Conservation (phyloP, 2,329 filamentous ascomycete species). For the Herpotrichia juniperi region DNA sequence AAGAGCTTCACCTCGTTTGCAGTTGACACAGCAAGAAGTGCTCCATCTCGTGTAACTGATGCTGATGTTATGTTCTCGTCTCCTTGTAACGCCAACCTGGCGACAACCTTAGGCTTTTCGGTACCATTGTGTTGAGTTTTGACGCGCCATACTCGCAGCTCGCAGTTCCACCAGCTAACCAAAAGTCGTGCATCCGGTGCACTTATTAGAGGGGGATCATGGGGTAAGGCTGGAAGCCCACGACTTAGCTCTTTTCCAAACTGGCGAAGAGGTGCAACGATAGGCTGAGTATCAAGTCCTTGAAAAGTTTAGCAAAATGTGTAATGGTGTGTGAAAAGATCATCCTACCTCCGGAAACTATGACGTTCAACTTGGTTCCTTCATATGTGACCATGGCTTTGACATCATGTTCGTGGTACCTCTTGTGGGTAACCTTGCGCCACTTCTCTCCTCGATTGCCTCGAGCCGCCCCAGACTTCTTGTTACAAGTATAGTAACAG, state of each 20-base stretch:
- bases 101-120: constrained; percentile 51
- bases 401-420: constrained; percentile 92
- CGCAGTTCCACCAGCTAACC: constrained; percentile 90
- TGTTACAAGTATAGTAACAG: constrained; percentile 73
- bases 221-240: constrained; percentile 81
- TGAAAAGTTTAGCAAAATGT: constrained; percentile 31
- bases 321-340: not conserved
- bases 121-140: constrained; percentile 53
- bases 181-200: constrained; percentile 76
- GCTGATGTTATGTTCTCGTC: constrained; percentile 84
- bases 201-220: constrained; percentile 74
- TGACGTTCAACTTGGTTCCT: constrained; percentile 78
- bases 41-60: constrained; percentile 73
- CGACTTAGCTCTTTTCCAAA: constrained; percentile 82
- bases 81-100: constrained; percentile 53
- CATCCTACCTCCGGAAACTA: constrained; percentile 83
- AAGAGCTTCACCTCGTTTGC: constrained; percentile 78
- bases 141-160: constrained; percentile 82
- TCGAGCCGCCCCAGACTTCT: constrained; percentile 24
- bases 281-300: constrained; percentile 86
- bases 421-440: constrained; percentile 83
- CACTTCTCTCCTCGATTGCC: constrained; percentile 61
- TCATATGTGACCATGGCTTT: constrained; percentile 94
- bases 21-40: constrained; percentile 77
- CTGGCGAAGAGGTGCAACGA: constrained; percentile 79